A percentile compares a stretch with the other conserved stretches of the same genome.
Evolutionary conservation across 2,329 filamentous ascomycete genomes (phyloP).

Genomic region (Neocucurbitaria cava): DNA sequence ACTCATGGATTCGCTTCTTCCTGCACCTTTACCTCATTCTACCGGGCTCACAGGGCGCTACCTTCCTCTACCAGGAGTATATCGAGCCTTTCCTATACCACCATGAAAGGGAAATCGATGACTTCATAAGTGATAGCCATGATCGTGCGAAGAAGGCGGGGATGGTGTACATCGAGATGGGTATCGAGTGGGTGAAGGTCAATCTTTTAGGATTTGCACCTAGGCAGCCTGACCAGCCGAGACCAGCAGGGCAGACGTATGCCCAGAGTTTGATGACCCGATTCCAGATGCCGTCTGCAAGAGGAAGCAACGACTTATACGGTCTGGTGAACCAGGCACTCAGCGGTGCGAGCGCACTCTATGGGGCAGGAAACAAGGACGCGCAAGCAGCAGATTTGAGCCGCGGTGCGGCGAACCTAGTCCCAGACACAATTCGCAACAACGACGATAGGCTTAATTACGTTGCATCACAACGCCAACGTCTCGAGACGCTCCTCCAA

Average conservation of each 20-base stretch:
- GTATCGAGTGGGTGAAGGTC: conserved; percentile 68
- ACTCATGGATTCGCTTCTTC: conserved; percentile 85
- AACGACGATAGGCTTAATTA: conserved; percentile 73
- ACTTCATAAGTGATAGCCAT: conserved; percentile 83
- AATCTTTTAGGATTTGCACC: conserved; percentile 80
- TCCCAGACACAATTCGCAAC: conserved; percentile 73
- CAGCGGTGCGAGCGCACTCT: conserved; percentile 63
- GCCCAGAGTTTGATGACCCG: conserved; percentile 82
- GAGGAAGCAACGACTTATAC: conserved; percentile 75
- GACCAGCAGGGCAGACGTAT: conserved; percentile 64
- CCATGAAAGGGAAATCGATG: conserved; percentile 88
- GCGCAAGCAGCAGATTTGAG: conserved; percentile 60
- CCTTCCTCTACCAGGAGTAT: conserved; percentile 81
- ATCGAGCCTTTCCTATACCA: conserved; percentile 87
- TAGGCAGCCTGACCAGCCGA: conserved; percentile 48
- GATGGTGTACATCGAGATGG: conserved; percentile 61
- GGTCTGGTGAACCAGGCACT: conserved; percentile 78
- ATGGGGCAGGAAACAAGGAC: conserved; percentile 44
- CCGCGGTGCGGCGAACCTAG: conserved; percentile 65
- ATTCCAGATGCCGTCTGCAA: conserved; percentile 80
- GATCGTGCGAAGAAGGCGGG: conserved; percentile 79
- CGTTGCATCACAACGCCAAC: conserved; percentile 79
- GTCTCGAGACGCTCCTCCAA: conserved; percentile 74
- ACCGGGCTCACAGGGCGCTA: conserved; percentile 95
- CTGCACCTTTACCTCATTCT: conserved; percentile 94